Evolutionary conservation across 108 stramenopile species (phyloP).

Genomic region (Skeletonema marinoi): DNA sequence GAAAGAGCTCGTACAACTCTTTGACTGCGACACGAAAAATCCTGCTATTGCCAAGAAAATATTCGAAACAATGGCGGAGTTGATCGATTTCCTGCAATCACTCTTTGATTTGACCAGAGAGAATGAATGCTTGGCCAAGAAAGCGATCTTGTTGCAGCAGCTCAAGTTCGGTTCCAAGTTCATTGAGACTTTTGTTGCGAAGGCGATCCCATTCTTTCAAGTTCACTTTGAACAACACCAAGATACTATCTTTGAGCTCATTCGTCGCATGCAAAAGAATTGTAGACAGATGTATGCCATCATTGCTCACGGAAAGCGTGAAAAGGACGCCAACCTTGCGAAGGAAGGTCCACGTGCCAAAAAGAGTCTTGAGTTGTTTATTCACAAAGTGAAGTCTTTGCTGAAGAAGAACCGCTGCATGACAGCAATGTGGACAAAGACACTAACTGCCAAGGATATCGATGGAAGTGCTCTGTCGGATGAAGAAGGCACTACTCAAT

Average conservation of each 20-base stretch:
- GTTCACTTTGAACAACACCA: slow-evolving; percentile 41
- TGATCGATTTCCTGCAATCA: slow-evolving; percentile 25
- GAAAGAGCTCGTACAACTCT: slow-evolving; percentile 34
- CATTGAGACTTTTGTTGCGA: slow-evolving; percentile 48
- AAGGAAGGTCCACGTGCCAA: slow-evolving; percentile 56
- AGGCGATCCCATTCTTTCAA: slow-evolving; percentile 48
- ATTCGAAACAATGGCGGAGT: slow-evolving; percentile 4
- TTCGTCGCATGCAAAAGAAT: slow-evolving; percentile 29
- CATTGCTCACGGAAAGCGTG: slow-evolving; percentile 49
- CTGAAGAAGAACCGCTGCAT: slow-evolving; percentile 53
- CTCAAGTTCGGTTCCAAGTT: slow-evolving; percentile 49
- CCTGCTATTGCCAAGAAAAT: slow-evolving; percentile 13
- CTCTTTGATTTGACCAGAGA: slow-evolving; percentile 31
- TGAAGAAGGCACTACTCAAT: background rate
- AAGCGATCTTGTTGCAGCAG: slow-evolving; percentile 37
- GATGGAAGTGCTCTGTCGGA: background rate
- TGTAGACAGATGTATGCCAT: slow-evolving; percentile 40
- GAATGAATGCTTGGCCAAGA: slow-evolving; percentile 43
- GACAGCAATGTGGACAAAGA: slow-evolving; percentile 39
- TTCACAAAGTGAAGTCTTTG: slow-evolving; percentile 52
- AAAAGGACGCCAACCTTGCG: slow-evolving; percentile 43
- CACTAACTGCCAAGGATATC: background rate
- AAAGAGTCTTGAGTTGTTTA: slow-evolving; percentile 48
- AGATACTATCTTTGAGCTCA: slow-evolving; percentile 36
- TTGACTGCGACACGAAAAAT: slow-evolving; percentile 48